Percentiles rank a stretch among this genome's conserved stretches.
Evolutionary conservation across 495 filamentous ascomycete species (phyloP).

Genomic region (Clohesyomyces aquaticus): DNA sequence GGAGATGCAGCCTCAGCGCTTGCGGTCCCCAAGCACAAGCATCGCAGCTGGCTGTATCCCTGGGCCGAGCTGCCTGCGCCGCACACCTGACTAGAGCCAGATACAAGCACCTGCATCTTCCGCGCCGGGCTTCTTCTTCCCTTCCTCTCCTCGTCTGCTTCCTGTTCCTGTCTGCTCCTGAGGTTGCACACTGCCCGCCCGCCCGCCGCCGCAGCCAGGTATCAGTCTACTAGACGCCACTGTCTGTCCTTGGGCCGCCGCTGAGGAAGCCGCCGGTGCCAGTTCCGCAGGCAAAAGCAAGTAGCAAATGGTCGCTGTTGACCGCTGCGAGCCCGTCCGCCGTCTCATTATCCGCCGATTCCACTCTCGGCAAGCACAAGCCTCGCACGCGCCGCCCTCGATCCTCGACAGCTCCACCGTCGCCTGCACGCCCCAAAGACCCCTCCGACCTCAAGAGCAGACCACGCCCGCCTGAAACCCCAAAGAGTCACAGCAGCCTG

Average conservation of each 20-base stretch:
- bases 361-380: constrained; percentile 32
- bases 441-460: constrained; percentile 1
- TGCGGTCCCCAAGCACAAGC: constrained; percentile 5
- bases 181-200: neutral
- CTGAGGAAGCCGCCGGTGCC: neutral
- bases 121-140: constrained; percentile 1
- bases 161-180: neutral
- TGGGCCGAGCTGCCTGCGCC: constrained; percentile 13
- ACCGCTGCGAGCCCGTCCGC: too few relatives aligned
- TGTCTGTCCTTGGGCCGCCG: constrained; percentile 8
- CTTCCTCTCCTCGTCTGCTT: constrained; percentile 10
- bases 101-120: too few relatives aligned
- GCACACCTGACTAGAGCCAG: constrained; percentile 17
- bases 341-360: constrained; percentile 19
- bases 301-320: constrained; percentile 2
- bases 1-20: constrained; percentile 16
- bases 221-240: too few relatives aligned
- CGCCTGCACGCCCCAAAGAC: constrained; percentile 9
- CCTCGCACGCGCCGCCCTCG: constrained; percentile 35
- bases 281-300: constrained; percentile 12
- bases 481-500: constrained; percentile 3
- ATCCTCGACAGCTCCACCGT: constrained; percentile 3
- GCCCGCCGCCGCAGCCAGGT: too few relatives aligned
- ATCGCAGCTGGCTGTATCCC: too few relatives aligned
- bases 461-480: constrained; percentile 23